Conservation (phyloP, 2,329 filamentous ascomycete species). For the Tricladium varicosporioides region DNA sequence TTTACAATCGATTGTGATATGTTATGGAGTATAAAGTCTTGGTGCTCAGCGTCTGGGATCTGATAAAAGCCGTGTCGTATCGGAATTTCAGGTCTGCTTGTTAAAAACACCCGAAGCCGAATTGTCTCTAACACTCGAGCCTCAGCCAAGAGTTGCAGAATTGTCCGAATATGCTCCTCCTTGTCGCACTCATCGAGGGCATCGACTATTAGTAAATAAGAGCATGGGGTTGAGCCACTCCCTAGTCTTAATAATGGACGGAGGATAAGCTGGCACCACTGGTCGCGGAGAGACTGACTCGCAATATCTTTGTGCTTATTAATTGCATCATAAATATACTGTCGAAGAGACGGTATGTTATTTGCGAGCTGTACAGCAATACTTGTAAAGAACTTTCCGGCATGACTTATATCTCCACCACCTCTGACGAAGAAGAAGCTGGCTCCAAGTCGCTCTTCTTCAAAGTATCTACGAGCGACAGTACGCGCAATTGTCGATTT, state of each 20-base stretch:
- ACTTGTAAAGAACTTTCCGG: not conserved
- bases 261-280: slow-evolving; percentile 43
- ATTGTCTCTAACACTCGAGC: slow-evolving; percentile 12
- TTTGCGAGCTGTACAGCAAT: slow-evolving; percentile 6
- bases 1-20: slow-evolving; percentile 20
- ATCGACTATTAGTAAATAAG: slow-evolving; percentile 30
- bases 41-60: too few species aligned
- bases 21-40: slow-evolving; percentile 24
- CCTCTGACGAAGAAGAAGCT: not conserved
- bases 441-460: not conserved
- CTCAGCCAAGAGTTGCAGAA: slow-evolving; percentile 13
- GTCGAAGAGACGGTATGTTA: slow-evolving; percentile 1
- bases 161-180: slow-evolving; percentile 14
- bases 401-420: not conserved
- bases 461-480: not conserved
- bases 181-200: slow-evolving; percentile 33
- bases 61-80: too few species aligned
- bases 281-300: slow-evolving; percentile 37
- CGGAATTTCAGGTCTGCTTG: too few species aligned
- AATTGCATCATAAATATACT: slow-evolving; percentile 9
- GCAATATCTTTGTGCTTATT: slow-evolving; percentile 9
- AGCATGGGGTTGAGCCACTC: not conserved
- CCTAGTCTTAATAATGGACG: slow-evolving; percentile 35
- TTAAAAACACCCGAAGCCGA: too few species aligned
- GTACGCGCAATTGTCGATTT: not conserved